Base-by-base conservation (phyloP, 2,329 filamentous ascomycete genomes). In the Catunica adiposa region DNA sequence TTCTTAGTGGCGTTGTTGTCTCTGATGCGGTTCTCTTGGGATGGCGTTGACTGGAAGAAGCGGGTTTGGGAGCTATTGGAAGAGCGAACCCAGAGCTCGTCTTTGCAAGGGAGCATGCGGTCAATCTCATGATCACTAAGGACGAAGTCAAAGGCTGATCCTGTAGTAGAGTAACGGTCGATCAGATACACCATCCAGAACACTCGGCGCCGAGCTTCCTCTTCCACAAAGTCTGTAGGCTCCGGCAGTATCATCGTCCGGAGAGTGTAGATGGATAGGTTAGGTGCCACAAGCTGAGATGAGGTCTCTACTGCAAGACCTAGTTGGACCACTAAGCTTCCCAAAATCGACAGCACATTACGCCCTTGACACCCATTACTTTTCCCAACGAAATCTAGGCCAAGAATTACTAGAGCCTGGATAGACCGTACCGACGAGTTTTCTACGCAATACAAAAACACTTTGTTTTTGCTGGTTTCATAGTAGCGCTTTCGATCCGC, bases 161-260 rank as follows among this genome's bases (percentile, higher is more conserved):
- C 84, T 56, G 95, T 83, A 0, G 89, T 95, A 0, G 88, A 88
- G 64, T 94, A 95, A 52, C 89, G 78, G 65, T 96, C 89, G 4
- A 96, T 74, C 11, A 95, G 70, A 64, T 94, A 96, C 9, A 94
- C 82, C 82, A 94, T 90, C 89, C 89, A 96, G 67, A 96, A 94
- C 1, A 95, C 72, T 25, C 89, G 76, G 26, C 89, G 77, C 26
- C 89, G 75, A 44, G 86, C 85, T 66, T 96, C 89, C 59, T 95
- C 89, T 65, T 95, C 89, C 56, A 94, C 84, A 67, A 89, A 95
- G 59, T 88, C 85, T 53, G 80, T 82, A 0, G 89, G 78, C 59
- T 94, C 88, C 0, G 88, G 85, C 0, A 95, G 72, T 2, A 90
- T 82, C 71, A 89, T 89, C 15, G 89, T 87, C 55, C 89, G 77